Base-by-base conservation (phyloP, 208 protist species). In the Wallacemonas sp. region DNA sequence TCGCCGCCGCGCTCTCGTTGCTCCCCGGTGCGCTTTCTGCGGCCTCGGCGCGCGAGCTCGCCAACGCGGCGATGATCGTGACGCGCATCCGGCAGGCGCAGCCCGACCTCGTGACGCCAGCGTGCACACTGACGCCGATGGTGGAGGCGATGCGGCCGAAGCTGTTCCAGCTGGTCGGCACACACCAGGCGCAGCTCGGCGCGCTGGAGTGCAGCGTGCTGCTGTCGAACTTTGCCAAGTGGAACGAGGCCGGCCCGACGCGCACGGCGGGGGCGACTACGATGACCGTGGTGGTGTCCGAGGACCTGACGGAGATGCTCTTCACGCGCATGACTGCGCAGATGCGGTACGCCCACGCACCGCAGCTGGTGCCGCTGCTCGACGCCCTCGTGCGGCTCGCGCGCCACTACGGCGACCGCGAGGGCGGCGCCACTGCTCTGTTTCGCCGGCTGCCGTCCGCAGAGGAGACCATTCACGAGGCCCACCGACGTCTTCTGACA, bases 311-410 rank as follows among this genome's bases (percentile, higher is more conserved):
- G 4, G 81, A 92, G 63, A 73, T 92, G 44, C 74, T 95, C 22
- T 95, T 79, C 32, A 59, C 70, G 22, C 77, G 70, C 49, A 91
- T 95, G 65, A 41, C 64, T 3, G 57, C 70, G 42, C 75, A 86
- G 46, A 81, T 91, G 59, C 50, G 73, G 16, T 70, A 65, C 41
- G 84, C 80, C n/a, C 64, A 78, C 26, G 46, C 78, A 28, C 41
- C 49, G 16, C 89, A 95, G n/a, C 67, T 93, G 11, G 64, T 95
- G 61, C 84, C 86, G 2, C 83, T 93, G 57, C 39, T 83, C 11
- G 76, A 85, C 26, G 75, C 69, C 12, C 41, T 86, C 12, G 55
- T 14, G 20, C 66, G 83, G 20, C 28, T 80, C 31, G 5, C 20
- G 12, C 57, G 65, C 36, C 3, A 20, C n/a, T 28, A 25, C 28